phyloP scores from a whole-genome alignment of 495 filamentous ascomycete genomes.

The Neurospora sp. region DNA sequence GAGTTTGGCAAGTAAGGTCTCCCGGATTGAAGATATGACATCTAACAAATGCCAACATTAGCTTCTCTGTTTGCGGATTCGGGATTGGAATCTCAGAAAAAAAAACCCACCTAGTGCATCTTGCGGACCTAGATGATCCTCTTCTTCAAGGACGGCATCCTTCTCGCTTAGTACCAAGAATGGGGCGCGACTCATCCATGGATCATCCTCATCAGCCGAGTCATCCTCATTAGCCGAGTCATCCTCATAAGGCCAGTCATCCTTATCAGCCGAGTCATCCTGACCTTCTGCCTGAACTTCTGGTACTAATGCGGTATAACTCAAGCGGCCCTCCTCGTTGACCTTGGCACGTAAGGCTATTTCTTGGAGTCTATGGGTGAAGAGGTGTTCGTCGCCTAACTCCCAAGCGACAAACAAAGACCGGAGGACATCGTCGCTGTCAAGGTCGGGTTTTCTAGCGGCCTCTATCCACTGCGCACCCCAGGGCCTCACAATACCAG shows the following conservation, averaged over 20 bases:
- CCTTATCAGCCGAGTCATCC: no score
- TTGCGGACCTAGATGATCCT: neutral
- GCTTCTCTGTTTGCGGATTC: neutral
- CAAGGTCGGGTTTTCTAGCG: neutral
- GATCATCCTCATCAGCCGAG: no score
- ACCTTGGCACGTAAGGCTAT: neutral
- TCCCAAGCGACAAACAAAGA: neutral
- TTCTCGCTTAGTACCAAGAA: neutral
- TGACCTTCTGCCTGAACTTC: no score
- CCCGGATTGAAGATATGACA: neutral
- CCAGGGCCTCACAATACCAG: conserved; percentile 15
- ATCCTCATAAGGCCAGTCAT: no score
- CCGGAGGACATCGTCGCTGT: neutral
- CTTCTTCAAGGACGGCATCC: neutral
- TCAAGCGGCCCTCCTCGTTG: neutral
- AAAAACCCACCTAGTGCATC: neutral
- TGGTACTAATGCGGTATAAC: neutral
- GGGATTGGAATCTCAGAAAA: neutral
- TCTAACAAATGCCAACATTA: neutral
- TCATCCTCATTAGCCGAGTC: no score
- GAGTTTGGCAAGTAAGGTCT: neutral
- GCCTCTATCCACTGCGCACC: conserved; percentile 9
- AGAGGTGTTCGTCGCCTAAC: neutral
- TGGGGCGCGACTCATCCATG: no score
- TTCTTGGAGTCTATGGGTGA: neutral